Evolutionary conservation across 441 rosid genomes (phyloP).

Genomic region (Adansonia rubrostipa): DNA sequence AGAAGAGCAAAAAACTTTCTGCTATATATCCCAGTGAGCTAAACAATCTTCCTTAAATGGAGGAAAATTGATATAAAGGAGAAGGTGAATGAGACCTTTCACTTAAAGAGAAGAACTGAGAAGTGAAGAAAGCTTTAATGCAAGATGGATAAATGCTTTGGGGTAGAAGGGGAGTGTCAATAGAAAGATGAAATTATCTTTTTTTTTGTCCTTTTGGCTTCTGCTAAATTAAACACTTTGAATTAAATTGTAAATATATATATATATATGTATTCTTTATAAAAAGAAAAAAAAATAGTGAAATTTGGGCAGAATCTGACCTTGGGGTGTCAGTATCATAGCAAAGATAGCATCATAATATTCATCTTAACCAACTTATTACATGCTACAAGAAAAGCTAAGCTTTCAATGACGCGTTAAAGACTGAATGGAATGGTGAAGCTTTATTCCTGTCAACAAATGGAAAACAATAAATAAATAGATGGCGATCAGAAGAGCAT

Average conservation of each 20-base stretch:
- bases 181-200: not conserved
- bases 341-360: not conserved
- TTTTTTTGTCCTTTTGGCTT: not conserved
- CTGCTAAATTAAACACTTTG: not conserved
- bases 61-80: not conserved
- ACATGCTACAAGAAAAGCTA: not conserved
- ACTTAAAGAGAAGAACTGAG: not conserved
- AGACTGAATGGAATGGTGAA: not conserved
- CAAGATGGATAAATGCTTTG: not conserved
- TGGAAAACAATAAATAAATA: not conserved
- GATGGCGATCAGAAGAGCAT: not conserved
- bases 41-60: not conserved
- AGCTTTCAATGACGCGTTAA: not conserved
- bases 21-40: not conserved
- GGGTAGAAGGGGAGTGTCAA: not conserved
- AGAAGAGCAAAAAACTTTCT: not conserved
- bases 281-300: not conserved
- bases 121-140: not conserved
- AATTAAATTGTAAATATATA: not conserved
- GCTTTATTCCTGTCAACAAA: not conserved
- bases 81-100: conserved; percentile 16
- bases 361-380: no score
- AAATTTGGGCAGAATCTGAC: not conserved
- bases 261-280: no score
- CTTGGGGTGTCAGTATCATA: not conserved